phyloP scores from a whole-genome alignment of 768 basidiomycete genomes.

The Mrakia frigida region DNA sequence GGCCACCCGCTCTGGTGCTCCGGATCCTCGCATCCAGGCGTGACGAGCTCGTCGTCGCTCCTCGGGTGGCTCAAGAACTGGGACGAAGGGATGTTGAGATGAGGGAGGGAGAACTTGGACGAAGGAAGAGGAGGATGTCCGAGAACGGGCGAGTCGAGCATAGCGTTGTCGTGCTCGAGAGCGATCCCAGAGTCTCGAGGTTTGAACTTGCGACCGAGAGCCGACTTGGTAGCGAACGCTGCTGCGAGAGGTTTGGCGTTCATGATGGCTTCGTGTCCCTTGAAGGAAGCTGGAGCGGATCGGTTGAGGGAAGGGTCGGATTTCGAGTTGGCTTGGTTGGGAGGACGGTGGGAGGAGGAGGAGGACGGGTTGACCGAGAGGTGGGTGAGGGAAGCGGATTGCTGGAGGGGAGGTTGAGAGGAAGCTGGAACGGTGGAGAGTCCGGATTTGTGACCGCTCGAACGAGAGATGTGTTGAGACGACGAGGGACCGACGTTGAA shows the following conservation, averaged over 20 bases:
- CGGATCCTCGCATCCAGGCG: slow-evolving; percentile 15
- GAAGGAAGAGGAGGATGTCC: background rate
- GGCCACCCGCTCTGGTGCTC: slow-evolving; percentile 19
- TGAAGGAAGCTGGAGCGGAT: slow-evolving; percentile 28
- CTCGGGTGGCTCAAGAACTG: background rate
- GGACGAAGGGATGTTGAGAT: slow-evolving; percentile 19
- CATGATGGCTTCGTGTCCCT: slow-evolving; percentile 18
- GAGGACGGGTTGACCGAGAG: slow-evolving; percentile 3
- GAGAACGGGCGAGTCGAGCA: slow-evolving; percentile 24
- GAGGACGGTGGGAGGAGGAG: slow-evolving; percentile 13
- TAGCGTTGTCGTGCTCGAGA: slow-evolving; percentile 18
- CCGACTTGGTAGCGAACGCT: slow-evolving; percentile 30
- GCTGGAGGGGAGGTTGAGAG: background rate
- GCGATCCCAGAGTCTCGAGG: slow-evolving; percentile 28
- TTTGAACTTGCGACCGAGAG: slow-evolving; percentile 32
- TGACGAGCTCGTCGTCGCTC: slow-evolving; percentile 16
- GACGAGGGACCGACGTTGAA: slow-evolving; percentile 6
- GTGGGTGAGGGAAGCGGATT: slow-evolving; percentile 29
- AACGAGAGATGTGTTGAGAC: slow-evolving; percentile 21
- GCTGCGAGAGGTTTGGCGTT: slow-evolving; percentile 30
- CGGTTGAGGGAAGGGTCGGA: slow-evolving; percentile 27
- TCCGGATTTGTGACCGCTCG: slow-evolving; percentile 2
- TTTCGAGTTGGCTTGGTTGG: slow-evolving; percentile 12
- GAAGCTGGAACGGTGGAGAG: background rate
- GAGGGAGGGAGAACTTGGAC: slow-evolving; percentile 8